phyloP scores from a whole-genome alignment of 306 rosid genomes.

The Cucumis hystrix region DNA sequence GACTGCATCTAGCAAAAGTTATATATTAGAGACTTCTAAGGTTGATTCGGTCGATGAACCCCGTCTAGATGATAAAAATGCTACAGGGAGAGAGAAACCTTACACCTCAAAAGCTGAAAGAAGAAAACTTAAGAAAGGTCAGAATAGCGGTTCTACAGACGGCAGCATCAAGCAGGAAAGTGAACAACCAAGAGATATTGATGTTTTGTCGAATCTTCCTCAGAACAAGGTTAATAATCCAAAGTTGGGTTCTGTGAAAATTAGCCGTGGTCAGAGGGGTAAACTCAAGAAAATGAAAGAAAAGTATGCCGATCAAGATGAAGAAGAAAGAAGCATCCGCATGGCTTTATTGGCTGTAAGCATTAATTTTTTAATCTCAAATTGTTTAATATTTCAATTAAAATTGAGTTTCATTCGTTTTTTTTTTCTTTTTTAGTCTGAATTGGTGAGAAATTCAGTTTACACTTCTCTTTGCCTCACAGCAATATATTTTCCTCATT shows the following conservation, averaged over 20 bases:
- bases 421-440: background rate
- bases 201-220: constrained; percentile 23
- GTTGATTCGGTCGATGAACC: constrained; percentile 30
- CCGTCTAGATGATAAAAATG: constrained; percentile 37
- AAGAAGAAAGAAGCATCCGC: constrained; percentile 88
- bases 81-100: constrained; percentile 60
- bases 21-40: constrained; percentile 32
- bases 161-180: constrained; percentile 32
- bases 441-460: background rate
- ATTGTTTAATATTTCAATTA: background rate
- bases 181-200: constrained; percentile 20
- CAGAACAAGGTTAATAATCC: constrained; percentile 38
- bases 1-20: constrained; percentile 31
- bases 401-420: background rate
- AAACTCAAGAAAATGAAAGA: constrained; percentile 89
- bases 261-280: constrained; percentile 75
- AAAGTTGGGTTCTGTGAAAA: constrained; percentile 48
- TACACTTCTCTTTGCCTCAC: background rate
- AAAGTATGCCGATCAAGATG: constrained; percentile 94
- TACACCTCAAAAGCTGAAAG: constrained; percentile 87
- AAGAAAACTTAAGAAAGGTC: constrained; percentile 78
- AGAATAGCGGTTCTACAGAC: constrained; percentile 26
- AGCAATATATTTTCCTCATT: background rate
- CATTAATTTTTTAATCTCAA: constrained; percentile 4
- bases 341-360: constrained; percentile 98